Conservation (phyloP, 345 rosid genomes). For the Eucalyptus grandis region DNA sequence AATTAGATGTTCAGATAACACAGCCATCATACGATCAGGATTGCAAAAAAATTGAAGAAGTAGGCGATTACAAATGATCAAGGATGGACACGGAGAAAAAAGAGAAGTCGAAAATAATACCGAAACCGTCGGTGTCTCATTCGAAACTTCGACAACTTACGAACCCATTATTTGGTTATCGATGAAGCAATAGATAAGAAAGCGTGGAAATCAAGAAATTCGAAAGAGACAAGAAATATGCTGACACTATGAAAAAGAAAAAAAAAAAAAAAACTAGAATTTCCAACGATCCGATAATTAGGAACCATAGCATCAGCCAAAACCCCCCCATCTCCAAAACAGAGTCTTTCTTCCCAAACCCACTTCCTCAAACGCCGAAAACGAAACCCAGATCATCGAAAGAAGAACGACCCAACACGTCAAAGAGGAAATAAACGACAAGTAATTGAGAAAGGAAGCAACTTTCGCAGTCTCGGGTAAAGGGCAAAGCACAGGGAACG, state of each 20-base stretch:
- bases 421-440: background rate
- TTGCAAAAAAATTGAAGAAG: background rate
- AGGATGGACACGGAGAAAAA: background rate
- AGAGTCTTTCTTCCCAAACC: background rate
- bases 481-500: background rate
- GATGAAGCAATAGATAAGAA: background rate
- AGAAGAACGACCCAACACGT: background rate
- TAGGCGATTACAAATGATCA: background rate
- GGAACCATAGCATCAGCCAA: background rate
- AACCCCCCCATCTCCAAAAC: background rate
- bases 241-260: background rate
- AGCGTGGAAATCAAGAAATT: background rate
- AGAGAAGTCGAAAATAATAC: background rate
- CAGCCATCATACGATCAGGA: background rate
- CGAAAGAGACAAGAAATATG: background rate
- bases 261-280: background rate
- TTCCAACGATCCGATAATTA: background rate
- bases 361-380: background rate
- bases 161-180: background rate
- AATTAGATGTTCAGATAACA: background rate
- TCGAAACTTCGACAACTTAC: background rate
- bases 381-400: background rate
- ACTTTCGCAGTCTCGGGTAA: background rate
- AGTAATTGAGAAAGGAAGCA: background rate
- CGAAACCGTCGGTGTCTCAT: background rate